Evolutionary conservation across 1,139 yeast species (phyloP).

Genomic region (Hyphopichia fennica): DNA sequence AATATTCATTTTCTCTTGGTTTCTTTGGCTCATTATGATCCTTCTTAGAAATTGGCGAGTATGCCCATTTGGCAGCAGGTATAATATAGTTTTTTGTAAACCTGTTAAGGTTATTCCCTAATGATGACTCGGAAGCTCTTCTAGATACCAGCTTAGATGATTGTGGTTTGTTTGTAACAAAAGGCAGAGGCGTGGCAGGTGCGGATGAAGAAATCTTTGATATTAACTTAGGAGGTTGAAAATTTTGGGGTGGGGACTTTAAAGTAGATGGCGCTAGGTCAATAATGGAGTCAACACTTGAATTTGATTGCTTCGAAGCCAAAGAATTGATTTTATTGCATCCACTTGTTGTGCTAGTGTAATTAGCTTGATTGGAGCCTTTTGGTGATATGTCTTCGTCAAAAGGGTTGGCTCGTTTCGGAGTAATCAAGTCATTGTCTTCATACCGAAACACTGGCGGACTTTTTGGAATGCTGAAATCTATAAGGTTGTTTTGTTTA

Average conservation of each 20-base stretch:
- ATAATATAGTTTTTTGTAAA: conserved; percentile 24
- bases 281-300: background rate
- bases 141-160: conserved; percentile 4
- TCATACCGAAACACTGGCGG: background rate
- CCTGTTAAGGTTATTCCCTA: background rate
- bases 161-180: background rate
- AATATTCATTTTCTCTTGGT: conserved; percentile 12
- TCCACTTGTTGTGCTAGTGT: background rate
- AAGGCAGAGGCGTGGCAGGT: background rate
- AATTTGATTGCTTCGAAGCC: background rate
- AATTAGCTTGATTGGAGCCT: background rate
- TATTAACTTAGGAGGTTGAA: background rate
- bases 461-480: background rate
- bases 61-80: conserved; percentile 31
- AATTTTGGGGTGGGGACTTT: background rate
- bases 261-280: background rate
- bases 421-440: background rate
- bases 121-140: conserved; percentile 12
- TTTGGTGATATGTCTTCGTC: background rate
- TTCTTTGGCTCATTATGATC: conserved; percentile 3
- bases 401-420: background rate
- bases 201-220: background rate
- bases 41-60: conserved; percentile 15
- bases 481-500: too few relatives aligned
- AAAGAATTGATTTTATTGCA: background rate